phyloP scores from a whole-genome alignment of 225 moss, liverwort and hornwort species.

The Neckera pumila region DNA sequence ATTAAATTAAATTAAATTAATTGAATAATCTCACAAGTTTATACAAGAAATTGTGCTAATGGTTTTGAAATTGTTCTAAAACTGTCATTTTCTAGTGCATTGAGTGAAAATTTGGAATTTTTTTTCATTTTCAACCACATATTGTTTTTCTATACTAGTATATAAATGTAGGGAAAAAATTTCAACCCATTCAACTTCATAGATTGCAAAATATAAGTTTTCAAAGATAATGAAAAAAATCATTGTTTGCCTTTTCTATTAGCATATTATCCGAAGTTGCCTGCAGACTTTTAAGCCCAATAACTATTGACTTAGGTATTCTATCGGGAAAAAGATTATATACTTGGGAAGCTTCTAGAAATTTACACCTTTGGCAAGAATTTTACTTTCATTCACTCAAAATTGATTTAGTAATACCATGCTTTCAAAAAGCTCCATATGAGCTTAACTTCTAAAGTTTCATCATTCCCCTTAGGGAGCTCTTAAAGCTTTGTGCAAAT shows the following conservation, averaged over 20 bases:
- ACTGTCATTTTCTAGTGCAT: background rate
- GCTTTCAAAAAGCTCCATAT: too few species aligned
- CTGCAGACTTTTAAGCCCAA: fast-evolving
- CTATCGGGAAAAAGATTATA: background rate
- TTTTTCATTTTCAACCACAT: background rate
- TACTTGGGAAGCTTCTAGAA: background rate
- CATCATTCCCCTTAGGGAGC: too few species aligned
- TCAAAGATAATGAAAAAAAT: background rate
- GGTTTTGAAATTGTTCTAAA: background rate
- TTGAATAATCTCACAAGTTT: background rate
- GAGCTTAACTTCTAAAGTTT: too few species aligned
- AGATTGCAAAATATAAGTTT: background rate
- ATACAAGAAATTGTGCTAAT: background rate
- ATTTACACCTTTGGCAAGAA: background rate
- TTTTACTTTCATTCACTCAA: background rate
- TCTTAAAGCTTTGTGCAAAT: too few species aligned
- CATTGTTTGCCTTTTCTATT: background rate
- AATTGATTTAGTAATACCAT: too few species aligned
- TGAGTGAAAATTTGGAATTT: background rate
- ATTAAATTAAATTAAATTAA: too few species aligned
- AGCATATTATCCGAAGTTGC: background rate
- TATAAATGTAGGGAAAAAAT: background rate
- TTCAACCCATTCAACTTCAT: background rate
- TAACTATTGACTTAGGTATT: background rate
- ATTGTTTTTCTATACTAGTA: background rate